Evolutionary conservation across 1,139 yeast species (phyloP).

Genomic region (Zygoascus hellenicus): DNA sequence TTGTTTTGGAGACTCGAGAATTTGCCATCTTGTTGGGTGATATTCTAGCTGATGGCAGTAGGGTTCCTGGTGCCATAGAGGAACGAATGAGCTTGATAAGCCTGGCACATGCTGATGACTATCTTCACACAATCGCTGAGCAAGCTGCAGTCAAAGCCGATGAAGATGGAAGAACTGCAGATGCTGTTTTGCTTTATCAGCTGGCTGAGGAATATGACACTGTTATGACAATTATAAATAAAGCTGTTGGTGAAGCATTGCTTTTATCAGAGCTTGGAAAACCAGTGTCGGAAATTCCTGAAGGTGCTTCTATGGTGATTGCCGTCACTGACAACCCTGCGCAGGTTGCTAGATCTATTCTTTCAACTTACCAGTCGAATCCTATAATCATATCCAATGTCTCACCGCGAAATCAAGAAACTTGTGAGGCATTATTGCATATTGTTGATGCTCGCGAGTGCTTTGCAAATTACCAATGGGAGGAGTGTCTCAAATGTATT

Average conservation of each 20-base stretch:
- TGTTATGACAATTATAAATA: slow-evolving; percentile 72
- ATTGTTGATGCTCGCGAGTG: slow-evolving; percentile 63
- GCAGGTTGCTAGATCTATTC: slow-evolving; percentile 37
- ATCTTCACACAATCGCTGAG: slow-evolving; percentile 66
- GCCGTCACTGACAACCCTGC: slow-evolving; percentile 37
- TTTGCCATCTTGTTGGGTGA: slow-evolving; percentile 78
- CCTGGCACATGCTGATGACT: slow-evolving; percentile 49
- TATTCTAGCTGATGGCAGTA: slow-evolving; percentile 65
- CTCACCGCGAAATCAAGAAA: slow-evolving; percentile 39
- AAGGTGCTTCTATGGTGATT: slow-evolving; percentile 26
- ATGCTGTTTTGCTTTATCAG: slow-evolving; percentile 81
- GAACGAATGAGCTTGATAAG: slow-evolving; percentile 64
- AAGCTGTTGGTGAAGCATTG: slow-evolving; percentile 71
- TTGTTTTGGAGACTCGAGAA: slow-evolving; percentile 81
- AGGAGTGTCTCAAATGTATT: slow-evolving; percentile 49
- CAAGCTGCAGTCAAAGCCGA: slow-evolving; percentile 83
- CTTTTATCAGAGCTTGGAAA: slow-evolving; percentile 68
- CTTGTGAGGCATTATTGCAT: slow-evolving; percentile 58
- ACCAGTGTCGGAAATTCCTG: slow-evolving; percentile 39
- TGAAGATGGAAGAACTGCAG: slow-evolving; percentile 85
- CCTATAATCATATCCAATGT: slow-evolving; percentile 32
- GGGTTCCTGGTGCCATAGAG: slow-evolving; percentile 82
- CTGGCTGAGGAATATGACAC: slow-evolving; percentile 83
- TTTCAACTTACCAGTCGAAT: slow-evolving; percentile 33
- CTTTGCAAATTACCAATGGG: slow-evolving; percentile 57